Base-by-base conservation (phyloP, 345 rosid genomes). In the Erodium maritimum region DNA sequence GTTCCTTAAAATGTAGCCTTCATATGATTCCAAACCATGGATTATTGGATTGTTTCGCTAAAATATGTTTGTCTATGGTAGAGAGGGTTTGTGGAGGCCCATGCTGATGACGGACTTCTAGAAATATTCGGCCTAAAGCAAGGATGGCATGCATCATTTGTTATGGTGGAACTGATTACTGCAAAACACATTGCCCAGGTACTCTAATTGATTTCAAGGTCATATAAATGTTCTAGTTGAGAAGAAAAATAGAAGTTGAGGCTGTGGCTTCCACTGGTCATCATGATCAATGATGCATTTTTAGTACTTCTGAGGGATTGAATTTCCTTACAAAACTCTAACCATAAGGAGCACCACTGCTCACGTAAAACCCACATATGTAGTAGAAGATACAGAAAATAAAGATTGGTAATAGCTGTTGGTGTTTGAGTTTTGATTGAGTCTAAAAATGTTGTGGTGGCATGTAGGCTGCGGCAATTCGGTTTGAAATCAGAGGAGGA, bases 171-270 rank as follows among this genome's bases (percentile, higher is more conserved):
- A 63, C 96, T 94, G 71, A 94, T 94, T 65, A 80, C 96, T 7
- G 99, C 99, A 16, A 94, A 94, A 71, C 99, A 94, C 78, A 84
- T 90, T 68, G 93, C 95, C n/a, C 99, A 93, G 95, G 97, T 93
- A 79, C 25, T 33, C 21, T 24, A n/a, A 17, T 54, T 18, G 8
- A 55, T 16, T 19, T 16, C n/a, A n/a, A 52, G 21, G 46, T 10
- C 19, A n/a, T 18, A n/a, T n/a, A n/a, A n/a, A n/a, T 59, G 33
- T 17, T 18, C 34, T 11, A 33, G 14, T 37, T 11, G 20, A 37
- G 20, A 33, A 48, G 50, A 45, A 42, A 33, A 19, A 58, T 29
- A 29, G 3, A 29, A 29, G 5, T 8, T 29, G 34, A 29, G 34
- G n/a, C n/a, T n/a, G n/a, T n/a, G n/a, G n/a, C n/a, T n/a, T n/a